Evolutionary conservation across 164 flowering plant genomes (phyloP), one percentile per base, ranked within the genome.

Genomic region (Chloranthus sessilifolius): DNA sequence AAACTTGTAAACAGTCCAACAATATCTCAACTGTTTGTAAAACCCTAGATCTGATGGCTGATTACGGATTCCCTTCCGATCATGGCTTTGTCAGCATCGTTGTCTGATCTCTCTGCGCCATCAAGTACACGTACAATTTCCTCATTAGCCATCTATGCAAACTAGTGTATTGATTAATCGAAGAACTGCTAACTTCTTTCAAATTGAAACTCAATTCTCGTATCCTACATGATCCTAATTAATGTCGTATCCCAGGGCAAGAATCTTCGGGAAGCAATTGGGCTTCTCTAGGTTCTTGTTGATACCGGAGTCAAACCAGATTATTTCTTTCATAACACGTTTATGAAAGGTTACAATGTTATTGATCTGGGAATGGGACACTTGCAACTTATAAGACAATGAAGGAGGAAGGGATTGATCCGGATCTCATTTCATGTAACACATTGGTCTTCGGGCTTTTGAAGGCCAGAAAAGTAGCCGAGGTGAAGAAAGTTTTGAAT

Each of bases 271-370:
- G 95, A 92, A 70, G 94, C 83, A 0, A 72, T 60, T 1, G 35
- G 85, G 59, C 71, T 92, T 48, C 60, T 84, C 12, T 66, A 62
- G 16, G 72, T 70, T 12, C 68, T 92, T 34, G 56, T 41, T 5
- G 65, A 73, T 26, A 72, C 66, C 1, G 99, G 97, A 29, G 77
- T 77, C 61, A 82, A 84, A 66, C 91, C 91, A 0, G 99, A 88
- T 74, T 72, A 80, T 52, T 92, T 60, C 47, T 63, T 92, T 39
- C 88, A 88, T 58, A 92, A 92, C 40, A 86, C 97, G 3, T 77
- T 92, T n/a, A 92, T 92, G 95, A 92, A 88, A 61, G 95, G 95
- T 10, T 78, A 82, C 56, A 80, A 87, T 68, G 68, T 48, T 56
- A 30, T 82, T 68, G 74, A 72, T 52, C 61, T 25, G 88, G 91